Evolutionary conservation across 179 eudicot genomes (phyloP), one percentile per base, ranked within the genome.

Genomic region (Silene coronaria): DNA sequence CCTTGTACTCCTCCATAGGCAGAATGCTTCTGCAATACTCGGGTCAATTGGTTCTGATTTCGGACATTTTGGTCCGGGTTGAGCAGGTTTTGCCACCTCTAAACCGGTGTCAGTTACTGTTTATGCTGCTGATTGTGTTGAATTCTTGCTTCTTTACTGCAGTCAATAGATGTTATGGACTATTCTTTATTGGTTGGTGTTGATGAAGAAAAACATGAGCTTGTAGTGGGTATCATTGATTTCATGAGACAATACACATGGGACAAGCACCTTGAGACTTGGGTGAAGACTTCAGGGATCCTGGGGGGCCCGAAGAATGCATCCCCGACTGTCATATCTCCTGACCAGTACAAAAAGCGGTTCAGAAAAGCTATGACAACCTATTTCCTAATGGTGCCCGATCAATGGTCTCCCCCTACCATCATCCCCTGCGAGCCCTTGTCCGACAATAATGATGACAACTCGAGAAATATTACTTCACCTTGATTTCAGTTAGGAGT

Each of bases 211-310:
- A 90, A 86, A 23, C 89, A 87, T 4, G 92, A 93, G 80, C 85
- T 93, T 46, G 98, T 93, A 12, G 81, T 93, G 34, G 98, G 98
- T 63, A 93, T 90, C 6, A 93, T 91, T 42, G 98, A 93, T 78
- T 90, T 87, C 88, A 91, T 93, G 97, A 87, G 97, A 80, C 98
- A 93, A 70, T 93, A 91, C 76, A 93, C 98, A n/a, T 91, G 96
- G 97, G 97, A 93, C 72, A 91, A 93, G 83, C 98, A 93, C 83
- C 95, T 93, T 10, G 97, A 91, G 75, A 91, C 90, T 19, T 93
- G 97, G 97, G 98, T 91, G 67, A 93, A 91, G 84, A 81, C 93
- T n/a, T 89, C 98, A 0, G 98, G 97, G 68, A 89, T 91, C 60
- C 91, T 93, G 17, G 96, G 97, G 6, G 97, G 97, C 3, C 89